Evolutionary conservation across 345 rosid genomes (phyloP).

Genomic region (Citrus sp.): DNA sequence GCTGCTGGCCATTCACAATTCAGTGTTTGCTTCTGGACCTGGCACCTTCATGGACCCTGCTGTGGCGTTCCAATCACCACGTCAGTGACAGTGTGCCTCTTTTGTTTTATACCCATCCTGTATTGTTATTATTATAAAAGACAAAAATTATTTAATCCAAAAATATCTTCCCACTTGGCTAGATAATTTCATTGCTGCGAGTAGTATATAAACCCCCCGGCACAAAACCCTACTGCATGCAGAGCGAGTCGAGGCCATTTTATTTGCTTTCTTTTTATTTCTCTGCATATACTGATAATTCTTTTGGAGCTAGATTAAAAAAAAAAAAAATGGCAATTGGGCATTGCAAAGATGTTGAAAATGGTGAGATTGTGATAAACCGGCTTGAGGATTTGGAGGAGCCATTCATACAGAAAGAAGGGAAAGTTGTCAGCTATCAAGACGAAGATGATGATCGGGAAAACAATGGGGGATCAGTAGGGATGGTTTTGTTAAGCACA

Average conservation of each 20-base stretch:
- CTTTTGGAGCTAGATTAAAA: neutral
- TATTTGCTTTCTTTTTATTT: too few species aligned
- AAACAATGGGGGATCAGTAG: constrained; percentile 37
- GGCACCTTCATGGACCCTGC: neutral
- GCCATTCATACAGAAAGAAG: constrained; percentile 40
- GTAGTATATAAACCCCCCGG: neutral
- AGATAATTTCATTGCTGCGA: neutral
- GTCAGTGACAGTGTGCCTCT: constrained; percentile 35
- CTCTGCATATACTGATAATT: neutral
- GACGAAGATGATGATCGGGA: constrained; percentile 23
- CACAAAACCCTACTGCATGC: neutral
- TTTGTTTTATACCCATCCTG: constrained; percentile 1
- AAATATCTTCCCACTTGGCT: neutral
- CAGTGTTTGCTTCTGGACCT: neutral
- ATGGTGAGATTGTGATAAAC: constrained; percentile 31
- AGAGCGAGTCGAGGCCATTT: neutral
- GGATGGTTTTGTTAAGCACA: constrained; percentile 73
- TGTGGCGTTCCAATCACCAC: neutral
- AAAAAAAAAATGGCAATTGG: constrained; percentile 39
- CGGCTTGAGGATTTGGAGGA: constrained; percentile 39
- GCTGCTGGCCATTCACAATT: neutral
- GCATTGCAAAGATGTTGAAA: constrained; percentile 44
- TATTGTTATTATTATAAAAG: neutral
- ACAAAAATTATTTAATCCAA: neutral
- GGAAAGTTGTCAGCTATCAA: constrained; percentile 22